Conservation (phyloP, 2,329 filamentous ascomycete genomes). For the Fusarium odoratissimum region DNA sequence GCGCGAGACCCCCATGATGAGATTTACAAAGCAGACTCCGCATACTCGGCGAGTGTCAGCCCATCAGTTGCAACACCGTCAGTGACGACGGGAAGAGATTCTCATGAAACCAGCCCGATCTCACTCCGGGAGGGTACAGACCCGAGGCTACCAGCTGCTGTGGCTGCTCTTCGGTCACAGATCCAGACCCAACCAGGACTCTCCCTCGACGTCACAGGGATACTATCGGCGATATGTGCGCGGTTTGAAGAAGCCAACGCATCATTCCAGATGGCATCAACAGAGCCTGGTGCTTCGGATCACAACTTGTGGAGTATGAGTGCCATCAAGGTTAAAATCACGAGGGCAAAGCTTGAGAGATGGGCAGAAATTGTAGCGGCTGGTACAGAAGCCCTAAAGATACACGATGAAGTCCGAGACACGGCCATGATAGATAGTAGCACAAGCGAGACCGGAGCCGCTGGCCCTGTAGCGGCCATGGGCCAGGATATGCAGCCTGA, state of each 20-base stretch:
- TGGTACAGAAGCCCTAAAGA: slow-evolving; percentile 45
- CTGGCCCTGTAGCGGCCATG: slow-evolving; percentile 9
- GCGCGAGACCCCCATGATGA: slow-evolving; percentile 30
- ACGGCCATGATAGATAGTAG: slow-evolving; percentile 24
- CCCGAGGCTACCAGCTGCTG: slow-evolving; percentile 53
- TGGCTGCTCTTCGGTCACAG: slow-evolving; percentile 55
- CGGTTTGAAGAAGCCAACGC: slow-evolving; percentile 59
- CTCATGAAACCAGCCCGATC: slow-evolving; percentile 32
- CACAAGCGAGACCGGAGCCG: not conserved
- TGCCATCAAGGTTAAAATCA: slow-evolving; percentile 60
- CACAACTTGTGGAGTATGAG: slow-evolving; percentile 62
- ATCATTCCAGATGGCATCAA: slow-evolving; percentile 48
- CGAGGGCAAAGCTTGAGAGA: slow-evolving; percentile 58
- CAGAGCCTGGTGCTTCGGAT: slow-evolving; percentile 51
- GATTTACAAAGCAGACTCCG: slow-evolving; percentile 41
- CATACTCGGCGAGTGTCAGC: slow-evolving; percentile 23
- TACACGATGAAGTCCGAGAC: slow-evolving; percentile 37
- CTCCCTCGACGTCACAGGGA: slow-evolving; percentile 57
- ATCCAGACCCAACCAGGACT: slow-evolving; percentile 59
- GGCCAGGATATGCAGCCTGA: slow-evolving; percentile 41
- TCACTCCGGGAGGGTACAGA: slow-evolving; percentile 49
- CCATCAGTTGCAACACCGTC: slow-evolving; percentile 20
- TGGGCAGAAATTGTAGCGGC: slow-evolving; percentile 60
- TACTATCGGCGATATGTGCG: slow-evolving; percentile 55
- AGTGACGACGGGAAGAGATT: slow-evolving; percentile 15